phyloP scores from a whole-genome alignment of 1,284 basidiomycete species.

The Cutaneotrichosporon curvatum region DNA sequence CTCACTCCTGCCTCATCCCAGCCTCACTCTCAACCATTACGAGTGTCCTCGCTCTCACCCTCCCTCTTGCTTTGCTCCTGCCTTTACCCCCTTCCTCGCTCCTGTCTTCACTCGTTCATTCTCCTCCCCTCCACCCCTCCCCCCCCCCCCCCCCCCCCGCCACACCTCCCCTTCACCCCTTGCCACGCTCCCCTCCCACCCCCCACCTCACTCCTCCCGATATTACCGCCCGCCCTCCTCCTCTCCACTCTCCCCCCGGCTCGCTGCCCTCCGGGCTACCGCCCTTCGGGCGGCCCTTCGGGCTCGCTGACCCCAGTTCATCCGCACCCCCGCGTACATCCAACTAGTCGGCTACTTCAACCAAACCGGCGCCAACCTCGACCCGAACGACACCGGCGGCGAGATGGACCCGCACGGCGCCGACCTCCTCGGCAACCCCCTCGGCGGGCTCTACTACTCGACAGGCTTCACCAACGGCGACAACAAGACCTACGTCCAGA shows the following conservation, averaged over 20 bases:
- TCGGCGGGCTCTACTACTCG: slow-evolving; percentile 42
- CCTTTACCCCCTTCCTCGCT: no score
- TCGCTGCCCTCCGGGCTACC: not conserved
- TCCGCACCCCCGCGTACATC: slow-evolving; percentile 37
- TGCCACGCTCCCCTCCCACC: not conserved
- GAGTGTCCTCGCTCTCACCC: no score
- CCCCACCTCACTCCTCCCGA: not conserved
- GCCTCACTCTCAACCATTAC: no score
- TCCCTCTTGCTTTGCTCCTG: no score
- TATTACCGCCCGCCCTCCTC: slow-evolving; percentile 16
- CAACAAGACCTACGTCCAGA: slow-evolving; percentile 19
- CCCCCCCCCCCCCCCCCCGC: not conserved
- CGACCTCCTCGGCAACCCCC: slow-evolving; percentile 48
- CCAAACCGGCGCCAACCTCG: slow-evolving; percentile 46
- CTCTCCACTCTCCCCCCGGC: not conserved
- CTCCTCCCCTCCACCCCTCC: no score
- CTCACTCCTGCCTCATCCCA: not conserved
- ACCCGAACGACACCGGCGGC: slow-evolving; percentile 47
- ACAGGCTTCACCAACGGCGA: slow-evolving; percentile 13
- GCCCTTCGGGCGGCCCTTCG: not conserved
- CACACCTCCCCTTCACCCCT: no score
- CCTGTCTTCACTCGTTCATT: not conserved
- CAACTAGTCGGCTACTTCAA: slow-evolving; percentile 49
- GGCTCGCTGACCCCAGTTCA: slow-evolving; percentile 22
- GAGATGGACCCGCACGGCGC: slow-evolving; percentile 49